A percentile compares a stretch with the other conserved stretches of the same genome.
phyloP scores from a whole-genome alignment of 1,284 basidiomycete genomes.

The Microbotryum scabiosae region DNA sequence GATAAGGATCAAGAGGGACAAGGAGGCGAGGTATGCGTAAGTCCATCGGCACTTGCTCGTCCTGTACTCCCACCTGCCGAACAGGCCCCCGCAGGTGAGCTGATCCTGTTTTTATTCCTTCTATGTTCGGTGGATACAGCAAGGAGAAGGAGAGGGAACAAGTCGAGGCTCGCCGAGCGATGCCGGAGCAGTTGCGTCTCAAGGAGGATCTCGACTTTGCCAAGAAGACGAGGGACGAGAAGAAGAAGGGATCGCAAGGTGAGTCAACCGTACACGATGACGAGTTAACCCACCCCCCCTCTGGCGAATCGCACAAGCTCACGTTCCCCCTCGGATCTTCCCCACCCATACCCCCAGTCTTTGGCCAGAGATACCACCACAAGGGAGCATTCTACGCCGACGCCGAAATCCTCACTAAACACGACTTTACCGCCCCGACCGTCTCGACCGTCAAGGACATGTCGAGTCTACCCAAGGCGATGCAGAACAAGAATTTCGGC shows the following conservation, averaged over 20 bases:
- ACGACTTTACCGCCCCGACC: constrained; percentile 84
- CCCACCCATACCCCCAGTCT: constrained; percentile 45
- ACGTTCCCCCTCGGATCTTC: background rate
- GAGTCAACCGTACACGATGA: background rate
- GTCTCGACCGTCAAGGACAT: constrained; percentile 71
- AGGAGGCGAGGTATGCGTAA: constrained; percentile 53
- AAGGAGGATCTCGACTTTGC: constrained; percentile 83
- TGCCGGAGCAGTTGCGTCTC: constrained; percentile 85
- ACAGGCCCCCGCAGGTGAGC: background rate
- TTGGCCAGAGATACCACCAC: constrained; percentile 98
- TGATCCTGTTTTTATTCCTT: background rate
- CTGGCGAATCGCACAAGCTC: background rate
- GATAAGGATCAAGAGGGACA: constrained; percentile 79
- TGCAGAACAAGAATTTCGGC: constrained; percentile 96
- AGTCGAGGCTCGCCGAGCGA: constrained; percentile 74
- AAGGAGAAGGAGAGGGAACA: constrained; percentile 64
- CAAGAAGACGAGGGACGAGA: constrained; percentile 65
- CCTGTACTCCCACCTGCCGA: too few relatives aligned
- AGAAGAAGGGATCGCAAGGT: constrained; percentile 64
- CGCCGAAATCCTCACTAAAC: constrained; percentile 70
- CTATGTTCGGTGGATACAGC: background rate
- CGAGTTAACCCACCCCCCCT: too few relatives aligned
- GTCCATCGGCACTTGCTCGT: background rate
- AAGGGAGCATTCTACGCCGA: constrained; percentile 95
- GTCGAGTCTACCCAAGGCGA: constrained; percentile 76